Evolutionary conservation across 495 filamentous ascomycete genomes (phyloP), one percentile per base, ranked within the genome.

Genomic region (Aspergillus cavernicola): DNA sequence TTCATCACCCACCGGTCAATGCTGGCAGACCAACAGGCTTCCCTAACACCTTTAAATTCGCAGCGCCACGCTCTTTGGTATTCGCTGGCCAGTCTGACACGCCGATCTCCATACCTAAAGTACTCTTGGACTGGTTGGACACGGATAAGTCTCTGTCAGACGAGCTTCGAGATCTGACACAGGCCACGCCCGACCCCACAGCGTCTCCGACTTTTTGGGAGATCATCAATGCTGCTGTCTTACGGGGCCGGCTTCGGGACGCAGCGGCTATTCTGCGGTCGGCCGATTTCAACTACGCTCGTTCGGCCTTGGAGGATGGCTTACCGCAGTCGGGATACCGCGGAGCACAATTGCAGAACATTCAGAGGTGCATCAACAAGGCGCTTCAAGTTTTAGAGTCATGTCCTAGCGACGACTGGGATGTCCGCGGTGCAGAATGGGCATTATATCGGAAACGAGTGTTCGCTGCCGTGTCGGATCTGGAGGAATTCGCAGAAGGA

Each of bases 181-280:
- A 75, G 20, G 66, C 84, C 50, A 72, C 79, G 39, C 88, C 87
- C 2, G 87, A 85, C 52, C 86, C 88, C 31, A 84, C 89, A 2
- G 80, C 82, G 39, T 86, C 90, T 57, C 68, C 71, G 6, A 74
- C 82, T 23, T 97, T 88, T 65, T 97, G 92, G 92, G 86, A 89
- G 60, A 77, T 83, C 9, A 69, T 95, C 15, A 85, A 83, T 55
- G 74, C 77, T 26, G 66, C 80, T 28, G 75, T 89, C 44, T 68
- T 92, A 4, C 85, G 90, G 13, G 90, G 91, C 19, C 80, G 81
- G 28, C 78, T 96, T 32, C 46, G 61, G 4, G 82, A 82, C 10
- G 83, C 85, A 0, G 73, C 84, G 2, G 68, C 74, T 32, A 63
- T 92, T 28, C 70, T 97, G 32, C 81, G 77, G 45, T 76, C 78